Conservation (phyloP, 108 stramenopile genomes). For the Skeletonema menzelii region DNA sequence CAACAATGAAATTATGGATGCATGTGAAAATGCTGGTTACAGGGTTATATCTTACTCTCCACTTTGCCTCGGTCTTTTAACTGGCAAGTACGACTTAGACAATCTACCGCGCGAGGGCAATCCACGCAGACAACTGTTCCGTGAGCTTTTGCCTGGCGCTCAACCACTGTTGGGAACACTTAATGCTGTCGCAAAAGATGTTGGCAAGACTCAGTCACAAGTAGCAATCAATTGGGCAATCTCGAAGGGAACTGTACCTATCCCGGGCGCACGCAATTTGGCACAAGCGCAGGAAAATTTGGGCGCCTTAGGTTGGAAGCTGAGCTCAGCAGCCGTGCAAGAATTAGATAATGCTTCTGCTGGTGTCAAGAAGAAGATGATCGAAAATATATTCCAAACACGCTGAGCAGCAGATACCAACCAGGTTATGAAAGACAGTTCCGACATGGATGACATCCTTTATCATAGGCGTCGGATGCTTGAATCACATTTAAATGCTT, state of each 20-base stretch:
- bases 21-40: slow-evolving; percentile 71
- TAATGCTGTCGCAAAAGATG: slow-evolving; percentile 64
- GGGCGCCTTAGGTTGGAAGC: slow-evolving; percentile 65
- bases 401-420: slow-evolving; percentile 3
- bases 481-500: slow-evolving; percentile 46
- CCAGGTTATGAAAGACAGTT: slow-evolving; percentile 49
- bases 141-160: slow-evolving; percentile 77
- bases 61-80: slow-evolving; percentile 79
- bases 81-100: slow-evolving; percentile 79
- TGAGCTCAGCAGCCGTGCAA: slow-evolving; percentile 50
- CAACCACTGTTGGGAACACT: slow-evolving; percentile 64
- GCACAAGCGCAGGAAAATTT: slow-evolving; percentile 74
- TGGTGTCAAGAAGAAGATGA: slow-evolving; percentile 76
- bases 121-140: slow-evolving; percentile 77
- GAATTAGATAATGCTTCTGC: slow-evolving; percentile 77
- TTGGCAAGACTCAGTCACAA: slow-evolving; percentile 77
- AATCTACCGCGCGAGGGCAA: slow-evolving; percentile 67
- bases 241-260: slow-evolving; percentile 85
- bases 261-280: slow-evolving; percentile 74
- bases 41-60: slow-evolving; percentile 84
- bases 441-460: slow-evolving; percentile 74
- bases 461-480: slow-evolving; percentile 55
- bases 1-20: slow-evolving; percentile 67
- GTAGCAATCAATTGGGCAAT: slow-evolving; percentile 93
- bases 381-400: slow-evolving; percentile 89